Conservation (phyloP, 805 yeast species). For the Kluyveromyces wickerhamii region DNA sequence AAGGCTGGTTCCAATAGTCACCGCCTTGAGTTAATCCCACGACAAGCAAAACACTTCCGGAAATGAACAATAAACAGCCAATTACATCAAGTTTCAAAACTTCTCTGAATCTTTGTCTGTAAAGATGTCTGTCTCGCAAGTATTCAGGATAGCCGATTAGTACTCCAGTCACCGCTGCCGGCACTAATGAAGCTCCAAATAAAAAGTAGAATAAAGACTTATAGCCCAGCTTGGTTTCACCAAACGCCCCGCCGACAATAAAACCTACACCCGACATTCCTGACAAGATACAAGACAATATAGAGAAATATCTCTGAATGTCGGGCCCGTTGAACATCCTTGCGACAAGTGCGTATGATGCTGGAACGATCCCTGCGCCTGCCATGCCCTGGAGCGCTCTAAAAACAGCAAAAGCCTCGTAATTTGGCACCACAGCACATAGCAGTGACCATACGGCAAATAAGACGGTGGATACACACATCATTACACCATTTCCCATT, state of each 20-base stretch:
- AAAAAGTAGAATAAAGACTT: conserved; percentile 33
- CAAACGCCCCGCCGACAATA: conserved; percentile 40
- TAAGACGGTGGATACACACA: conserved; percentile 18
- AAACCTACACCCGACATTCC: conserved; percentile 34
- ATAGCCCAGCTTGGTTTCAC: conserved; percentile 32
- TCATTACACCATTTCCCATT: conserved; percentile 32
- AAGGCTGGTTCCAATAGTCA: conserved; percentile 34
- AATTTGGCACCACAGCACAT: conserved; percentile 31
- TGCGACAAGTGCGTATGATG: conserved; percentile 30
- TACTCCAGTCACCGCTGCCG: neutral
- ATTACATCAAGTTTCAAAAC: conserved; percentile 25
- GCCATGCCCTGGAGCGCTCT: conserved; percentile 40
- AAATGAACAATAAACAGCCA: conserved; percentile 30
- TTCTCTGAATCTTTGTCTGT: conserved; percentile 17
- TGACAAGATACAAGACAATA: conserved; percentile 23
- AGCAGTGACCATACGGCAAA: conserved; percentile 27
- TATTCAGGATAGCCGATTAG: conserved; percentile 5
- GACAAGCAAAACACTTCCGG: conserved; percentile 33
- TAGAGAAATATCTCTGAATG: conserved; percentile 23
- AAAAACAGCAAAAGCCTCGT: conserved; percentile 33
- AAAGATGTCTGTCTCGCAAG: conserved; percentile 21
- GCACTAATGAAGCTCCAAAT: conserved; percentile 24
- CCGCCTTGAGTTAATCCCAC: conserved; percentile 42
- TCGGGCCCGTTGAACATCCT: conserved; percentile 24
- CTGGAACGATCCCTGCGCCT: conserved; percentile 36